Evolutionary conservation across 257 asterid species (phyloP).

Genomic region (Mentha longifolia): DNA sequence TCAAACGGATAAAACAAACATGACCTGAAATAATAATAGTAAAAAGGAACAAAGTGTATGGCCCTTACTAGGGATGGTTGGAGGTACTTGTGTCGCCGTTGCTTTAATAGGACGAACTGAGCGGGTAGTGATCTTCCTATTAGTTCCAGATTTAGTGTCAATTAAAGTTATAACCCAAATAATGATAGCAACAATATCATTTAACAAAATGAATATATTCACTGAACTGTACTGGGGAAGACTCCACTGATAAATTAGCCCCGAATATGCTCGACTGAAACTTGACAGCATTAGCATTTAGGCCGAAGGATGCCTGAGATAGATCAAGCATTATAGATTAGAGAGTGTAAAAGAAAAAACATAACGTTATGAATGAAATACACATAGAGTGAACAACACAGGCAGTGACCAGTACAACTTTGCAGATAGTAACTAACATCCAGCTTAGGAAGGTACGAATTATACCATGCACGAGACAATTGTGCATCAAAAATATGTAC

Average conservation of each 20-base stretch:
- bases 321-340: neutral
- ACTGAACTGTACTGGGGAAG: conserved; percentile 69
- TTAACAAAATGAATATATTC: conserved; percentile 8
- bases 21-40: conserved; percentile 1
- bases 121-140: conserved; percentile 47
- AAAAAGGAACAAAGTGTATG: neutral
- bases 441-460: neutral
- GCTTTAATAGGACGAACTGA: conserved; percentile 65
- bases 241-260: conserved; percentile 41
- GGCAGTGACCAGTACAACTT: neutral
- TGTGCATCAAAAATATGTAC: neutral
- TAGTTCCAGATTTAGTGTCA: conserved; percentile 6
- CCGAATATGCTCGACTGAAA: conserved; percentile 68
- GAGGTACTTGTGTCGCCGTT: conserved; percentile 80
- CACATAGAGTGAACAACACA: neutral
- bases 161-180: conserved; percentile 8
- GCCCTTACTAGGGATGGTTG: conserved; percentile 66
- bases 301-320: conserved; percentile 51
- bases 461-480: neutral
- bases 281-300: conserved; percentile 49
- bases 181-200: neutral
- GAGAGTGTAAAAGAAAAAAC: neutral
- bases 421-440: conserved; percentile 2
- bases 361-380: conserved; percentile 4
- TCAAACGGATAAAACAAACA: conserved; percentile 30